phyloP scores from a whole-genome alignment of 23 red algal genomes.

The Chondrus crispus region DNA sequence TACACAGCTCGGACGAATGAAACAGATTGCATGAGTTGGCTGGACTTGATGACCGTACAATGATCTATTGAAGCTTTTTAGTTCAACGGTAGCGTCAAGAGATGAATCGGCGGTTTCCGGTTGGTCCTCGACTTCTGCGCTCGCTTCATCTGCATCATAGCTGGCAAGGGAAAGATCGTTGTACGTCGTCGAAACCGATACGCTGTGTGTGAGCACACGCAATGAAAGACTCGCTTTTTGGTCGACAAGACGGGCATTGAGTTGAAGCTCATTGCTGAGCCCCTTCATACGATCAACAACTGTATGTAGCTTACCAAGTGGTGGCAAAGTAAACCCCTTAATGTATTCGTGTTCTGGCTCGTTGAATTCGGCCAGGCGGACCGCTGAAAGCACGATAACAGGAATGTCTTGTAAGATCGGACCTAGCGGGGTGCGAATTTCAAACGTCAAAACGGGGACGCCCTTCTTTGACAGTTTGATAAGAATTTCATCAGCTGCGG shows the following conservation, averaged over 20 bases:
- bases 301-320: constrained; percentile 46
- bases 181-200: constrained; percentile 40
- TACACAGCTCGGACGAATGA: constrained; percentile 57
- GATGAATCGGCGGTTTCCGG: neutral
- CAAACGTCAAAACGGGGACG: constrained; percentile 81
- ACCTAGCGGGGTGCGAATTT: constrained; percentile 69
- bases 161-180: constrained; percentile 33
- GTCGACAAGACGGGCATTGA: constrained; percentile 24
- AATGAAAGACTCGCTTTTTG: constrained; percentile 42
- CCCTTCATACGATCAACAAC: constrained; percentile 79
- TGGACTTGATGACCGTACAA: constrained; percentile 64
- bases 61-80: constrained; percentile 57
- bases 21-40: constrained; percentile 77
- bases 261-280: constrained; percentile 33
- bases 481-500: constrained; percentile 65
- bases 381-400: constrained; percentile 64
- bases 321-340: constrained; percentile 66
- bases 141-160: constrained; percentile 28
- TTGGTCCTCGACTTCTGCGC: neutral
- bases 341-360: constrained; percentile 46
- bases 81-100: constrained; percentile 41
- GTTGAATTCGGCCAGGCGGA: constrained; percentile 56
- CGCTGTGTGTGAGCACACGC: constrained; percentile 36
- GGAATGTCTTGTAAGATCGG: constrained; percentile 85
- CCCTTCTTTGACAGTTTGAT: constrained; percentile 82